A percentile compares a stretch with the other conserved stretches of the same genome.
These are phyloP conservation scores for Dendrobium officinale DNA, from an alignment of 106 monocot species.

Conservation along the genomic window DNA sequence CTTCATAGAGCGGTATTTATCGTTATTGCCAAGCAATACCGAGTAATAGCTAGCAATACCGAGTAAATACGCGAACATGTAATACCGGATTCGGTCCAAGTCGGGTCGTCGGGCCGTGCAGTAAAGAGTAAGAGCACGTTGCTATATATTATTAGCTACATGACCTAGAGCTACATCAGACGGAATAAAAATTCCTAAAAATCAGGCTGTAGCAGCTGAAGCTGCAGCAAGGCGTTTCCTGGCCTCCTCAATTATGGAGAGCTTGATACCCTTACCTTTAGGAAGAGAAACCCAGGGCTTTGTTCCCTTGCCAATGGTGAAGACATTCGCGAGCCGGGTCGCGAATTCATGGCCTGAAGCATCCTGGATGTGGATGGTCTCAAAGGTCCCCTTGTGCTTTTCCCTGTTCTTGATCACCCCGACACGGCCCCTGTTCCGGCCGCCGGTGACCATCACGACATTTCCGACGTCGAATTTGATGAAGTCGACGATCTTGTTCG, in stretches of 20 bases:
- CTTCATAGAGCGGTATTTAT: too few relatives aligned
- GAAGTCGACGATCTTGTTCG: slow-evolving; percentile 84
- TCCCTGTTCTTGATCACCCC: slow-evolving; percentile 92
- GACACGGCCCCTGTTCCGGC: slow-evolving; percentile 79
- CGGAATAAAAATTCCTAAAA: too few relatives aligned
- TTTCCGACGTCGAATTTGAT: slow-evolving; percentile 93
- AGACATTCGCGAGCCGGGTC: slow-evolving; percentile 18
- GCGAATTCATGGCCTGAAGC: slow-evolving; percentile 81
- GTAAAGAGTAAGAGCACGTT: too few relatives aligned
- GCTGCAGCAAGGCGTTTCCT: slow-evolving; percentile 22
- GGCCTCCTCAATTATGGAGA: slow-evolving; percentile 25
- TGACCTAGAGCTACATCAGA: too few relatives aligned
- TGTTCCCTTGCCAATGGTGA: slow-evolving; percentile 20
- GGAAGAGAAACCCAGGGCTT: slow-evolving; percentile 23
- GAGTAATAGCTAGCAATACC: too few relatives aligned
- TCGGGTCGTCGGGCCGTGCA: too few relatives aligned
- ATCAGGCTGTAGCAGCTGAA: neutral
- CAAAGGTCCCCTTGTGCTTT: slow-evolving; percentile 86
- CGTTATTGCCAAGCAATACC: too few relatives aligned
- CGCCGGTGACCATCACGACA: slow-evolving; percentile 91
- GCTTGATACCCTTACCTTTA: slow-evolving; percentile 25
- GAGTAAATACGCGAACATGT: too few relatives aligned
- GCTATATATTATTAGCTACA: too few relatives aligned
- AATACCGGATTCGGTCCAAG: too few relatives aligned
- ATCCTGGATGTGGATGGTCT: slow-evolving; percentile 82